Evolutionary conservation across 2,329 filamentous ascomycete species (phyloP).

Genomic region (Cladosporium austrohemisphaericum): DNA sequence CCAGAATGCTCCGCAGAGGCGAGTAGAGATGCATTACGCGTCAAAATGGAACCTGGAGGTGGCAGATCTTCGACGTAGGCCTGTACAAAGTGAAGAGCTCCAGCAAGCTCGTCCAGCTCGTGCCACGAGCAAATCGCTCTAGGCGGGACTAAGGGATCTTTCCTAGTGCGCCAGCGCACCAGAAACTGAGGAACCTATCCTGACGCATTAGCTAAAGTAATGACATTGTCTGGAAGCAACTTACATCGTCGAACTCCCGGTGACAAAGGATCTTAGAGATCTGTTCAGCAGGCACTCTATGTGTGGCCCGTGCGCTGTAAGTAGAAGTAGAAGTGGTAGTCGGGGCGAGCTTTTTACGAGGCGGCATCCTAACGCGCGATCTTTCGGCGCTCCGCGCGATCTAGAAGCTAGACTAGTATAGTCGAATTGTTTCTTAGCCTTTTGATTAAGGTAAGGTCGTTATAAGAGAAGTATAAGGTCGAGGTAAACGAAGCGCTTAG

Average conservation of each 20-base stretch:
- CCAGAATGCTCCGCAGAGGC: background rate
- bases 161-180: constrained; percentile 36
- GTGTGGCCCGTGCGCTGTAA: constrained; percentile 20
- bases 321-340: background rate
- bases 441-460: background rate
- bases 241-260: constrained; percentile 26
- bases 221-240: constrained; percentile 11
- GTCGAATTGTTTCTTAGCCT: too few species aligned
- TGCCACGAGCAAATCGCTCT: constrained; percentile 43
- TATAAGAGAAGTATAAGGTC: background rate
- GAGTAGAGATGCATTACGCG: background rate
- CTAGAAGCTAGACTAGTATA: too few species aligned
- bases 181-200: constrained; percentile 41
- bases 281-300: constrained; percentile 21
- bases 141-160: constrained; percentile 16
- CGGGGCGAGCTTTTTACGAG: too few species aligned
- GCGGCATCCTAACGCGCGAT: background rate
- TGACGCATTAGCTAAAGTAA: constrained; percentile 4
- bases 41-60: background rate
- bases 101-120: constrained; percentile 35
- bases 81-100: constrained; percentile 41
- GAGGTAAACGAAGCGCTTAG: background rate
- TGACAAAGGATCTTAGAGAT: constrained; percentile 29
- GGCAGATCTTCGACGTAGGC: constrained; percentile 36
- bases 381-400: background rate